phyloP scores from a whole-genome alignment of 1,284 basidiomycete genomes.

The Ustilago xerochloae region DNA sequence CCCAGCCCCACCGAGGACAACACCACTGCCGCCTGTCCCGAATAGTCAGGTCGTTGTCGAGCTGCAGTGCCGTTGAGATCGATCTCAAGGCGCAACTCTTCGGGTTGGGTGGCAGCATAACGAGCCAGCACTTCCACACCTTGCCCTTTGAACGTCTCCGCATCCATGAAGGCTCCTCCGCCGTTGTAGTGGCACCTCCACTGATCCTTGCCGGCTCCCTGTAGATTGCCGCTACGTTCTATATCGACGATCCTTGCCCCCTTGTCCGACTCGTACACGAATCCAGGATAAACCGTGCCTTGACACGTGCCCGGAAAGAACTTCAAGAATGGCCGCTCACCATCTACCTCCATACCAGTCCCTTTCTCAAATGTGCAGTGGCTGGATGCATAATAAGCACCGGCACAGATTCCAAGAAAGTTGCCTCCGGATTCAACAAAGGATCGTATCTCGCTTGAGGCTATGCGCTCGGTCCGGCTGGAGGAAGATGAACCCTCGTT shows the following conservation, averaged over 20 bases:
- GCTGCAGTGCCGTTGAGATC: constrained; percentile 12
- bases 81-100: constrained; percentile 32
- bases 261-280: constrained; percentile 72
- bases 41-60: constrained; percentile 24
- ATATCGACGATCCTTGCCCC: constrained; percentile 69
- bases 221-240: constrained; percentile 49
- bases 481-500: constrained; percentile 6
- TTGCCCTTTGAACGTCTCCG: constrained; percentile 40
- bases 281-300: constrained; percentile 74
- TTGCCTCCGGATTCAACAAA: constrained; percentile 78
- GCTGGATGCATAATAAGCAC: constrained; percentile 73
- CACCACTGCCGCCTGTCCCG: constrained; percentile 72
- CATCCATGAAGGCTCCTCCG: constrained; percentile 71
- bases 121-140: constrained; percentile 69
- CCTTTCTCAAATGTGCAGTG: constrained; percentile 72
- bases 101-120: constrained; percentile 65
- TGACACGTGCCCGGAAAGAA: constrained; percentile 74
- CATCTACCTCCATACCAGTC: constrained; percentile 71
- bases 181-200: constrained; percentile 73
- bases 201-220: not conserved
- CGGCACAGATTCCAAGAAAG: constrained; percentile 77
- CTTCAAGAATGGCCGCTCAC: constrained; percentile 71
- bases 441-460: constrained; percentile 70
- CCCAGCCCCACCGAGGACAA: constrained; percentile 73
- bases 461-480: constrained; percentile 7